Base-by-base conservation (phyloP, 805 yeast species). In the Ascoidea rubescens region DNA sequence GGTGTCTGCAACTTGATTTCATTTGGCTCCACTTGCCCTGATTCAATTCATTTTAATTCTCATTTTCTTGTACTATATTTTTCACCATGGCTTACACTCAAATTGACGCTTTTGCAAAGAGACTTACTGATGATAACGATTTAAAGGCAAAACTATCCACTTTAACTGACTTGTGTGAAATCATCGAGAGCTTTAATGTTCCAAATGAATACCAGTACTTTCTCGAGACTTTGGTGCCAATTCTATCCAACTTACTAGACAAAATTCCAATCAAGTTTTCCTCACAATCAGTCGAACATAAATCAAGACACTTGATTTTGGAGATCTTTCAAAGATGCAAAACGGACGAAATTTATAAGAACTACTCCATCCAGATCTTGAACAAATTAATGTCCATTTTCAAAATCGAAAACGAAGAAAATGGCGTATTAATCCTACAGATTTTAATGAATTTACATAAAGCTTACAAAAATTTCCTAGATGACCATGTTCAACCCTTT, bases 351-450 rank as follows among this genome's bases (percentile, higher is more conserved):
- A 75, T 83, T 1, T 80, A 88, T 61, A 84, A 82, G 61, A 85
- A 85, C 0, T 81, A 80, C 63, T 80, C 90, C 0, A 68, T 69
- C 42, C 72, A 72, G 44, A 73, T 88, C 17, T 69, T 86, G 59
- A 82, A 78, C 43, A 68, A 73, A 7, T 68, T 91, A 51, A 78
- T 82, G 59, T 65, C 70, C 28, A 69, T 84, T 12, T 70, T 91
- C 54, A 78, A 76, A 17, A 72, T 69, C 14, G 99, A 95, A 62
- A 93, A 93, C 64, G 99, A 95, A 65, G 97, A 90, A 55, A 93
- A 93, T 64, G 98, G 98, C 50, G 87, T 89, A 0, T 72, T 88
- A 50, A 84, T 95, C 64, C 80, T 93, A 84, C 89, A 87, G 63
- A 82, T 88, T 52, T 74, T 90, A 50, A 87, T 97, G 16, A 78